Percentiles rank a stretch among this genome's conserved stretches.
Conservation (phyloP, 2,329 filamentous ascomycete genomes). For the Penicillium sp. region DNA sequence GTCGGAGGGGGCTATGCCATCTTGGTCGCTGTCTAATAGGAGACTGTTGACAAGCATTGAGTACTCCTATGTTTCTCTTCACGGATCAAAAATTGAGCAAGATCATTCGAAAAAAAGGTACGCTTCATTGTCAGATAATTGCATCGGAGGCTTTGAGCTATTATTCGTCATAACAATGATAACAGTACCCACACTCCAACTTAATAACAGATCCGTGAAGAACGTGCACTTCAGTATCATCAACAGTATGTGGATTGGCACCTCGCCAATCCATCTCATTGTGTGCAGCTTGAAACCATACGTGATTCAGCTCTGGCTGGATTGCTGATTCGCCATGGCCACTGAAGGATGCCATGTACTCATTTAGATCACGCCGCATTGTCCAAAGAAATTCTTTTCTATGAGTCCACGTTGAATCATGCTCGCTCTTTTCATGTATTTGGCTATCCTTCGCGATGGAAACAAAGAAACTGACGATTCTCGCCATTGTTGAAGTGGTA, state of each 20-base stretch:
- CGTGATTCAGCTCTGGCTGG: conserved; percentile 15
- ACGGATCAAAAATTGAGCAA: no score
- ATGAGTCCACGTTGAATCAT: conserved; percentile 21
- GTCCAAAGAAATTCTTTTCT: conserved; percentile 27
- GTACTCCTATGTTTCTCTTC: no score
- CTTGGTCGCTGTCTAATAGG: no score
- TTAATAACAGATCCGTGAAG: conserved; percentile 21
- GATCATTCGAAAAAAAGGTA: no score
- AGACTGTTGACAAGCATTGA: no score
- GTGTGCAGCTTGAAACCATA: conserved; percentile 29
- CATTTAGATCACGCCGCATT: conserved; percentile 26
- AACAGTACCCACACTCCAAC: conserved; percentile 24
- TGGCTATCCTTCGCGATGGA: conserved; percentile 21
- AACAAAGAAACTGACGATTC: conserved; percentile 24
- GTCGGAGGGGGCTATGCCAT: no score
- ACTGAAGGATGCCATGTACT: conserved; percentile 15
- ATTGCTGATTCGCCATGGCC: background rate
- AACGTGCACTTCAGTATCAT: conserved; percentile 19
- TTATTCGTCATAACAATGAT: conserved; percentile 15
- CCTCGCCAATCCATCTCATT: conserved; percentile 22
- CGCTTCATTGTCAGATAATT: background rate
- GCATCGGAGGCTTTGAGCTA: background rate
- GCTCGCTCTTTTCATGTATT: background rate
- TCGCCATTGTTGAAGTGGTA: conserved; percentile 28
- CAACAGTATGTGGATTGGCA: conserved; percentile 22